phyloP scores from a whole-genome alignment of 2,329 filamentous ascomycete genomes.

The Fusarium sp. region DNA sequence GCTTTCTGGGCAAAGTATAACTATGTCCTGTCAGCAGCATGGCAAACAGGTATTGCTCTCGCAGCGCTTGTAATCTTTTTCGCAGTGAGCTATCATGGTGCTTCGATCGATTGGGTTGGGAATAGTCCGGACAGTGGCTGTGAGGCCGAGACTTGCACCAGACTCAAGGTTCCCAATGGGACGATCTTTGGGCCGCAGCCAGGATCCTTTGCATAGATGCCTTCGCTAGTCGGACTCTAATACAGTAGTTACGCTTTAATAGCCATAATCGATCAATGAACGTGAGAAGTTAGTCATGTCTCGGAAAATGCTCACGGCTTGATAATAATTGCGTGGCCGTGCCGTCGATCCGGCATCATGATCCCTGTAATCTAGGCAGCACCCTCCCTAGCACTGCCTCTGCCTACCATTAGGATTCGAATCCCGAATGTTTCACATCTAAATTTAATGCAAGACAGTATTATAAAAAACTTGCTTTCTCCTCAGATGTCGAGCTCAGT shows the following conservation, averaged over 20 bases:
- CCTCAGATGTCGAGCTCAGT: not conserved
- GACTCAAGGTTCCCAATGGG: slow-evolving; percentile 40
- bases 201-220: slow-evolving; percentile 23
- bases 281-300: not conserved
- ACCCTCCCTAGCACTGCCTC: not conserved
- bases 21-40: slow-evolving; percentile 60
- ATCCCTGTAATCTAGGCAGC: not conserved
- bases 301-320: accelerated
- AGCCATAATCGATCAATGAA: not conserved
- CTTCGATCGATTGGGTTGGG: slow-evolving; percentile 59
- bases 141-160: slow-evolving; percentile 39
- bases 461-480: not conserved
- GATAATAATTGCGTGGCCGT: not conserved
- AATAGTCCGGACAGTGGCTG: slow-evolving; percentile 49
- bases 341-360: not conserved
- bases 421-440: too few relatives aligned
- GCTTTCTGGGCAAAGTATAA: slow-evolving; percentile 63
- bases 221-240: not conserved
- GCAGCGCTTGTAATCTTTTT: slow-evolving; percentile 63
- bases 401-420: not conserved
- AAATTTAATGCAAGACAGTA: too few relatives aligned
- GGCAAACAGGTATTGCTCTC: slow-evolving; percentile 58
- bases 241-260: too few relatives aligned
- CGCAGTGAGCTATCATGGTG: slow-evolving; percentile 53
- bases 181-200: slow-evolving; percentile 46